Evolutionary conservation across 1,284 basidiomycete species (phyloP), one percentile per base, ranked within the genome.

Genomic region (Trichosporon asahii): DNA sequence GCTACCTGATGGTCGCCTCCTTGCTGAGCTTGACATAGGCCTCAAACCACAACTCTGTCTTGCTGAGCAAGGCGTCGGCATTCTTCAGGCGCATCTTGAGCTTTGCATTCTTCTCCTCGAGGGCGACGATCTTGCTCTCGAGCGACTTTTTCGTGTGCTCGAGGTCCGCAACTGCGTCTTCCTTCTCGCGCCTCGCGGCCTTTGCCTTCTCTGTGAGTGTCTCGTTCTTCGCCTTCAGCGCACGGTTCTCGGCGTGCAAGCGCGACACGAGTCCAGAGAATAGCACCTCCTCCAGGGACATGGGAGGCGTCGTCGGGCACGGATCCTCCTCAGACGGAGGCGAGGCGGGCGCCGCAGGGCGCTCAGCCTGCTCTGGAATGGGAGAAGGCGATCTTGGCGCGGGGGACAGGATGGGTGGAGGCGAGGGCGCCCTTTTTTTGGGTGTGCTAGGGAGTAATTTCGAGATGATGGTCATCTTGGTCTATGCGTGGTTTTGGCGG

Each of bases 61-160:
- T 61, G 57, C 57, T 61, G 27, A 61, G 57, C 6, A 61, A 7
- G 3, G 57, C 57, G 14, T 61, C 57, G 15, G 57, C 57, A 14
- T 61, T 61, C 57, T 61, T 61, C 27, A 61, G 27, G 7, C 57
- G 57, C 57, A 61, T 61, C 57, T 61, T 61, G 57, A 61, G 57
- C 29, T 61, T 61, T 8, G 57, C 27, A 31, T 61, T 61, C 57
- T 61, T 61, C 15, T 31, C 57, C 18, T 61, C 57, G 3, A 61
- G 57, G 9, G 29, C 57, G 57, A n/a, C 57, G 29, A 61, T 31
- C 29, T 61, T 31, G 57, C 29, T 33, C 57, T 61, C 15, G 15
- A 61, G 27, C 57, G 57, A 61, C 57, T 61, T 61, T 29, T 31
- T 15, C 57, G 57, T 33, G 29, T 31, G 15, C 27, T 61, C 57